phyloP scores from a whole-genome alignment of 192 early-diverging fungal genomes.

The Backusella mclennaniae region DNA sequence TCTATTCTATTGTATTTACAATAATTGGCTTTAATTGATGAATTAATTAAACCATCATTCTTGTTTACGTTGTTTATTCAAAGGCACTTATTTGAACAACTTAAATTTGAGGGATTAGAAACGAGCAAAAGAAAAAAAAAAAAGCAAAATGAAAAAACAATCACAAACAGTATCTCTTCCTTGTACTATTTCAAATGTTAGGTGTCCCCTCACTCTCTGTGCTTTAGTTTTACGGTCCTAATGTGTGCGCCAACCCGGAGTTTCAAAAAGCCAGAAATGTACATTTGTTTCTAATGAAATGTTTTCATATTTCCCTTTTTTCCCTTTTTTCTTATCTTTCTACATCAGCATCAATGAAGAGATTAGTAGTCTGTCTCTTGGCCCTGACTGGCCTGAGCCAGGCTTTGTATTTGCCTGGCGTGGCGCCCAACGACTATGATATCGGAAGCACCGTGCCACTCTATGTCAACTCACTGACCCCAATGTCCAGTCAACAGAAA shows the following conservation, averaged over 20 bases:
- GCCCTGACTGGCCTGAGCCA: constrained; percentile 6
- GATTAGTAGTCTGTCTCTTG: constrained; percentile 9
- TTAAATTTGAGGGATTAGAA: too few relatives aligned
- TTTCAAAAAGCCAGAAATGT: background rate
- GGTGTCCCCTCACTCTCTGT: too few relatives aligned
- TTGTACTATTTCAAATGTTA: too few relatives aligned
- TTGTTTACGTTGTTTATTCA: too few relatives aligned
- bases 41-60: too few relatives aligned
- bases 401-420: constrained; percentile 93
- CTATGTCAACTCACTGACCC: constrained; percentile 86
- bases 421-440: constrained; percentile 85
- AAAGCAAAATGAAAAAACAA: too few relatives aligned
- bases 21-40: too few relatives aligned
- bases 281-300: background rate
- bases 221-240: too few relatives aligned
- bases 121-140: too few relatives aligned
- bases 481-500: constrained; percentile 66
- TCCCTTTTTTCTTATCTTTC: background rate
- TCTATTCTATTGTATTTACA: too few relatives aligned
- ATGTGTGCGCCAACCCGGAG: background rate
- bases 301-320: background rate
- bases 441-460: constrained; percentile 67
- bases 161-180: too few relatives aligned
- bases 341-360: background rate
- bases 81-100: too few relatives aligned